A percentile compares a stretch with the other conserved stretches of the same genome.
These are phyloP conservation scores for Psidium friedrichsthalianum DNA, from an alignment of 345 rosid species.

Conservation along the genomic window DNA sequence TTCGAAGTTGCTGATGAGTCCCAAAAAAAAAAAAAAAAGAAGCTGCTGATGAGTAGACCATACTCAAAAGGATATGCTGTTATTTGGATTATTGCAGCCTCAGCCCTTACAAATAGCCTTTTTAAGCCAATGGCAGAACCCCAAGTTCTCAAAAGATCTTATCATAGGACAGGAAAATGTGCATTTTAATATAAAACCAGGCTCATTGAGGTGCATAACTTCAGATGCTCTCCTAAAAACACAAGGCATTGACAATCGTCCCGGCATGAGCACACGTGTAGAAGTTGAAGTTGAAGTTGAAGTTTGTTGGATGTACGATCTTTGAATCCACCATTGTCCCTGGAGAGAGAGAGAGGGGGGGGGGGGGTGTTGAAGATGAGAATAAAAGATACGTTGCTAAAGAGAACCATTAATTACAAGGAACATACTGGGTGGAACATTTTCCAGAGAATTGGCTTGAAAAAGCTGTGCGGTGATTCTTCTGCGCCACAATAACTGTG, in stretches of 20 bases:
- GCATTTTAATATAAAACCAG: neutral
- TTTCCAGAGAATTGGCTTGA: slow-evolving; percentile 46
- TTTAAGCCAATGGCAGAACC: neutral
- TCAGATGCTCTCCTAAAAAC: neutral
- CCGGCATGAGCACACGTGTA: slow-evolving; percentile 86
- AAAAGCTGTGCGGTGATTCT: slow-evolving; percentile 88
- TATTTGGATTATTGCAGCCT: neutral
- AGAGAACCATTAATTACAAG: neutral
- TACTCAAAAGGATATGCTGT: neutral
- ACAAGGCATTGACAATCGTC: slow-evolving; percentile 35
- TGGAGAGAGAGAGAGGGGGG: slow-evolving; percentile 5
- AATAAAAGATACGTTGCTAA: neutral
- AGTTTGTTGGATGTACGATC: slow-evolving; percentile 73
- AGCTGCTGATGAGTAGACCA: neutral
- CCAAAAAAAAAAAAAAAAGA: neutral
- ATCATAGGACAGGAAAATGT: neutral
- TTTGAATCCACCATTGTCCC: slow-evolving; percentile 81
- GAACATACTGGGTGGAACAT: slow-evolving; percentile 75
- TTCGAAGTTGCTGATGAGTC: neutral
- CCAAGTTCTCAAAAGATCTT: neutral
- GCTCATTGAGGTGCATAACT: neutral
- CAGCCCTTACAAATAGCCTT: neutral
- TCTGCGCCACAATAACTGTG: slow-evolving; percentile 70
- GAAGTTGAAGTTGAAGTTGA: slow-evolving; percentile 82
- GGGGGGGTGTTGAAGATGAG: neutral